Evolutionary conservation across 148 eudicot species (phyloP).

Genomic region (Spergularia marina): DNA sequence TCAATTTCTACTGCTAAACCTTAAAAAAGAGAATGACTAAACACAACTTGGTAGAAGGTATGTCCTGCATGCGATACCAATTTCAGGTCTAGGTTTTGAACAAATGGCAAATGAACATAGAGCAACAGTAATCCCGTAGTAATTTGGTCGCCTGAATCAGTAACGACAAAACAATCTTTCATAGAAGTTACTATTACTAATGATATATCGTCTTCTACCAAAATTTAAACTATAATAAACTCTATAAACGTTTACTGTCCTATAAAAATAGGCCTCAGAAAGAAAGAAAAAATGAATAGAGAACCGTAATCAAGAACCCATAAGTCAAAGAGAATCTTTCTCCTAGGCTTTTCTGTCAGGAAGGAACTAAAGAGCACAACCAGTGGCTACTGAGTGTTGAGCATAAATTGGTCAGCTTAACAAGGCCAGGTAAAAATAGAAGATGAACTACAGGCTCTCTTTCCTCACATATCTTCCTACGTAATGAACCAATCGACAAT

Average conservation of each 20-base stretch:
- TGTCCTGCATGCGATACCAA: background rate
- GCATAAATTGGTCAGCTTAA: background rate
- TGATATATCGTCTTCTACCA: background rate
- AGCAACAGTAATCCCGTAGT: background rate
- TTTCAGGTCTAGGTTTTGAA: background rate
- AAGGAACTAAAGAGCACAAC: background rate
- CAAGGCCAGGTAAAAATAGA: background rate
- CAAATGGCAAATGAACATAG: background rate
- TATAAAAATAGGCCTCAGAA: background rate
- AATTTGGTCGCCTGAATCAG: background rate
- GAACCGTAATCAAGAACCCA: background rate
- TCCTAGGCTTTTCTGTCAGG: background rate
- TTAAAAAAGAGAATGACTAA: background rate
- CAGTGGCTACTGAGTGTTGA: background rate
- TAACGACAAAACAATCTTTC: background rate
- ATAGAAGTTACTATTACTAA: background rate
- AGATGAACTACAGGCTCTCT: background rate
- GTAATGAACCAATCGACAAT: background rate
- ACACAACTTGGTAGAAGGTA: background rate
- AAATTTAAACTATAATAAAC: background rate
- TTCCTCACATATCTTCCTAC: conserved; percentile 2
- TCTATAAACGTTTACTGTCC: too few species aligned
- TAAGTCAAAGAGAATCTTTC: background rate
- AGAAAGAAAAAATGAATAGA: background rate
- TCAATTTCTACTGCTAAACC: too few species aligned